phyloP scores from a whole-genome alignment of 768 basidiomycete species.

The Tylopilus rubrobrunneus region DNA sequence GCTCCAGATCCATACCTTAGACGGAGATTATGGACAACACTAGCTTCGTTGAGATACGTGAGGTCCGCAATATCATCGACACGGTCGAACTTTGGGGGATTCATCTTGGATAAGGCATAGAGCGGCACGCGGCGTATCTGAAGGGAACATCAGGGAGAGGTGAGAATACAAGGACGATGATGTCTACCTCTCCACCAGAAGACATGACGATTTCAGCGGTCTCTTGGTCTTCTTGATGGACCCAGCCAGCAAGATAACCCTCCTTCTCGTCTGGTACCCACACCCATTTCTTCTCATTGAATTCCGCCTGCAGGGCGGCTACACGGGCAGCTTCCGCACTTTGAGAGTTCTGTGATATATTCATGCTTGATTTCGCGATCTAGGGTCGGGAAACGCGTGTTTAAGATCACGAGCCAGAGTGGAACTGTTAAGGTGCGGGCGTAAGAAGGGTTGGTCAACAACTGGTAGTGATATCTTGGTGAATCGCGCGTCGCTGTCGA shows the following conservation, averaged over 20 bases:
- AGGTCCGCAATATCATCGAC: slow-evolving; percentile 98
- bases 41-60: slow-evolving; percentile 96
- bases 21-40: slow-evolving; percentile 96
- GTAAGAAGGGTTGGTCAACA: slow-evolving; percentile 2
- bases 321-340: slow-evolving; percentile 73
- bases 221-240: slow-evolving; percentile 79
- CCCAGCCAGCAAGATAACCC: slow-evolving; percentile 94
- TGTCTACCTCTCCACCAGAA: slow-evolving; percentile 69
- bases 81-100: slow-evolving; percentile 96
- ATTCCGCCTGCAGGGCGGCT: slow-evolving; percentile 90
- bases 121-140: slow-evolving; percentile 70
- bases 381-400: slow-evolving; percentile 11
- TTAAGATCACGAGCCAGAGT: slow-evolving; percentile 1
- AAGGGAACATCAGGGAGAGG: slow-evolving; percentile 4
- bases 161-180: neutral
- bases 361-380: slow-evolving; percentile 35
- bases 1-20: slow-evolving; percentile 86
- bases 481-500: slow-evolving; percentile 5
- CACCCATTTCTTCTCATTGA: slow-evolving; percentile 98
- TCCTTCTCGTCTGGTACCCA: slow-evolving; percentile 94
- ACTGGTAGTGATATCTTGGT: neutral
- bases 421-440: neutral
- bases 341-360: slow-evolving; percentile 45
- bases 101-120: slow-evolving; percentile 90
- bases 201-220: slow-evolving; percentile 80